Base-by-base conservation (phyloP, 371 early-diverging fungal genomes). In the Circinella minor region DNA sequence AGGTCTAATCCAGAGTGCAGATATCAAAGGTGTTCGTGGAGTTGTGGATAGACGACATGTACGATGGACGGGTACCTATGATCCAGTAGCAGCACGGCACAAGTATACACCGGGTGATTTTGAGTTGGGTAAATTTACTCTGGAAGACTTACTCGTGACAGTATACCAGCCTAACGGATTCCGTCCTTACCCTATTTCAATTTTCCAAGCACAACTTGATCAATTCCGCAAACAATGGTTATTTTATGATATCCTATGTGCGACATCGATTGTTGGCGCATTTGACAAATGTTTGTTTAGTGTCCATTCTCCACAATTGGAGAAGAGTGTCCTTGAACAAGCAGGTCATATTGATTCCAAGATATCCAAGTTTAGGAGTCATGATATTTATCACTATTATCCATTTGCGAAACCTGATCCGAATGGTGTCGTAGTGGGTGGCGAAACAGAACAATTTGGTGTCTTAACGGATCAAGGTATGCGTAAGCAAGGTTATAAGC, bases 281-380 rank as follows among this genome's bases (percentile, higher is more conserved):
- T 96, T 95, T 74, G 98, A 98, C 71, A 93, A 95, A 71, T 95
- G 97, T 71, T 75, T 98, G 54, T 98, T 98, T 68, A 94, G 94
- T 67, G 90, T 98, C 3, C 96, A 96, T 75, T 86, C 89, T 27
- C 92, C 95, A 8, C 96, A 96, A 75, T 67, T 86, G 11, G 87
- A 84, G 65, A 86, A 83, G 70, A 84, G 82, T 61, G 81, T 86
- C 20, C 70, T 79, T 34, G 79, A 80, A 46, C 82, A 84, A 64
- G 70, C 82, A 7, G 80, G 79, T 4, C 84, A 84, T 61, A 80
- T 84, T 36, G 84, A 84, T 63, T 69, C 71, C 7, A 70, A 72
- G 15, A 72, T 70, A 36, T 27, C 61, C 36, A 71, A 65, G 14
- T 81, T 78, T 57, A 66, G 83, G 65, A 83, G 83, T 36, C 83